Conservation (phyloP, 1,139 yeast species). For the Debaryomyces nepalensis region DNA sequence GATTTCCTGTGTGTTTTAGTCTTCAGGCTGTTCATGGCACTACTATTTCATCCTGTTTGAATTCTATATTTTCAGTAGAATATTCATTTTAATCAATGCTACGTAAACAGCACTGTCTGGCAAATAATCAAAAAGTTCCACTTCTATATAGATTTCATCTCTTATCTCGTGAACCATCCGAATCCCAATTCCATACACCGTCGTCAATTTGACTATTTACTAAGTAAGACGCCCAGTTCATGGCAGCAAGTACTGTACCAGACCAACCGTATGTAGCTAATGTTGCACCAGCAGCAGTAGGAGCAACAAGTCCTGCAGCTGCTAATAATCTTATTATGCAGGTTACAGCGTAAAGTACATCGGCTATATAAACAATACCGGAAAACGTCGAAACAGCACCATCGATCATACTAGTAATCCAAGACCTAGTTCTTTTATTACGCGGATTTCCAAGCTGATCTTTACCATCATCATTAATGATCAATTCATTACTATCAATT, state of each 20-base stretch:
- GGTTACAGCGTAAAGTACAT: not conserved
- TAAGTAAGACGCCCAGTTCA: slow-evolving; percentile 1
- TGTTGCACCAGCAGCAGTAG: slow-evolving; percentile 1
- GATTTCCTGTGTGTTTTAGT: no score
- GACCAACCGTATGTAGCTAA: slow-evolving; percentile 1
- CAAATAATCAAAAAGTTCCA: no score
- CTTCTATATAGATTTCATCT: no score
- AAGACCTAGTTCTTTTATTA: not conserved
- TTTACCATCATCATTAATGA: not conserved
- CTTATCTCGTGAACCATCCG: not conserved
- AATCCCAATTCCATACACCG: not conserved
- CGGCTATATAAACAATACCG: not conserved
- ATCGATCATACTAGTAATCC: not conserved
- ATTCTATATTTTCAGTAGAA: no score
- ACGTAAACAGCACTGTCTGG: no score
- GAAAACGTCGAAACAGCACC: not conserved
- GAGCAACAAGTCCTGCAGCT: not conserved
- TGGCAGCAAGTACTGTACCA: not conserved
- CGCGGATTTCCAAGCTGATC: not conserved
- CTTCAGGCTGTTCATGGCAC: no score
- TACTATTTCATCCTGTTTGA: no score
- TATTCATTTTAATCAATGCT: no score
- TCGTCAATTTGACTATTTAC: not conserved
- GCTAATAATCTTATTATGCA: not conserved
- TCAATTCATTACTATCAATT: not conserved